Conservation (phyloP, 78 protist species). For the Dictyostelium firmibasis region DNA sequence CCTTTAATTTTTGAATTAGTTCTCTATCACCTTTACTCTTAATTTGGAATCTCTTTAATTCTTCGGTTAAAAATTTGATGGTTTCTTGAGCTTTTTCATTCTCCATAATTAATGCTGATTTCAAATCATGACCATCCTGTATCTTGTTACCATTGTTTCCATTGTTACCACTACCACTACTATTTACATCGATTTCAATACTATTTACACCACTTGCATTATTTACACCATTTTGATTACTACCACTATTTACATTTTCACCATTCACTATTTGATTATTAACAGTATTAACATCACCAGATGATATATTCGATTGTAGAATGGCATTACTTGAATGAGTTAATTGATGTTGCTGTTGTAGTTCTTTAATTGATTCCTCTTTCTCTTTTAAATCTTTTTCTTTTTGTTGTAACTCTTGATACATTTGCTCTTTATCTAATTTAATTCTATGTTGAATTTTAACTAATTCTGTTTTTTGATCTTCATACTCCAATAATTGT, state of each 20-base stretch:
- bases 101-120: neutral
- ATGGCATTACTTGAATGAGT: neutral
- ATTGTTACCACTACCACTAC: neutral
- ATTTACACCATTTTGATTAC: neutral
- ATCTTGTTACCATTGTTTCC: neutral
- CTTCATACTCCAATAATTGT: neutral
- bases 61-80: conserved; percentile 18
- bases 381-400: neutral
- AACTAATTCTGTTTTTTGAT: conserved; percentile 1
- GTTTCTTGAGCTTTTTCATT: conserved; percentile 31
- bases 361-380: neutral
- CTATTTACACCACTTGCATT: neutral
- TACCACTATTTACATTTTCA: neutral
- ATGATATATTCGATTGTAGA: neutral
- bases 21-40: conserved; percentile 32
- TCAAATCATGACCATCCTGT: neutral
- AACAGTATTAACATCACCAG: neutral
- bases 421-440: neutral
- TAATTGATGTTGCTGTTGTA: neutral
- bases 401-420: neutral
- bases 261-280: neutral
- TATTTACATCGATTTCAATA: neutral
- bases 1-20: conserved; percentile 31
- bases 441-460: neutral
- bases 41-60: neutral